Conservation (phyloP, 768 basidiomycete genomes). For the Xerocomellus chrysenteron region DNA sequence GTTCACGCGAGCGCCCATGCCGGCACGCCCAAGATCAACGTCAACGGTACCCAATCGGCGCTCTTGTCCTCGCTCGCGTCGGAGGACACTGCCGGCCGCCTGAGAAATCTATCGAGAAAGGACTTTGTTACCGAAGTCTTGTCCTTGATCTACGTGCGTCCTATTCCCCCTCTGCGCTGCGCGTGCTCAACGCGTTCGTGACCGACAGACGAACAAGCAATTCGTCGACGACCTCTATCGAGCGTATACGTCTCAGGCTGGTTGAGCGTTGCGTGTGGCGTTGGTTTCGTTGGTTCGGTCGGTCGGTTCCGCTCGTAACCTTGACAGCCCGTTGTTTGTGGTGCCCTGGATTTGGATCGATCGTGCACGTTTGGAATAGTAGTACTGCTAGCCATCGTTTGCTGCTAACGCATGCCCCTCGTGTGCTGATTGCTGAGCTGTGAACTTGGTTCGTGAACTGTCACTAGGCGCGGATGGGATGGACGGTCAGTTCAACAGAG, state of each 20-base stretch:
- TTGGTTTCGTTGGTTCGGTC: not conserved
- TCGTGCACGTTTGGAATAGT: conserved; percentile 4
- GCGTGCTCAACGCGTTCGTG: not conserved
- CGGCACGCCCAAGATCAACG: conserved; percentile 16
- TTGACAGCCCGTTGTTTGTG: not conserved
- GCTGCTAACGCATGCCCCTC: conserved; percentile 10
- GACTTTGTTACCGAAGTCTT: conserved; percentile 61
- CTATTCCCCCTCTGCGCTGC: not conserved
- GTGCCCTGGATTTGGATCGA: conserved; percentile 1
- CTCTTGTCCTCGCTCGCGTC: conserved; percentile 25
- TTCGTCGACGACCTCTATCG: conserved; percentile 65
- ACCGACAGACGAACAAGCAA: conserved; percentile 54
- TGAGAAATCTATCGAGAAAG: conserved; percentile 43
- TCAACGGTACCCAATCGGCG: conserved; percentile 20
- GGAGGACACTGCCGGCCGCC: conserved; percentile 15
- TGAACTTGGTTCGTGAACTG: no score
- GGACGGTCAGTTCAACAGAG: no score
- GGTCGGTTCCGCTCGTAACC: not conserved
- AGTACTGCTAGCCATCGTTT: conserved; percentile 9
- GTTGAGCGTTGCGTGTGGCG: conserved; percentile 1
- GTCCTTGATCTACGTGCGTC: conserved; percentile 59
- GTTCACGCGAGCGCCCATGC: not conserved
- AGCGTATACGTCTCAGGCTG: conserved; percentile 40
- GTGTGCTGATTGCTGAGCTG: not conserved
- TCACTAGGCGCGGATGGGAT: no score